Evolutionary conservation across 495 filamentous ascomycete species (phyloP), one percentile per base, ranked within the genome.

Genomic region (Penicillium argentinense): DNA sequence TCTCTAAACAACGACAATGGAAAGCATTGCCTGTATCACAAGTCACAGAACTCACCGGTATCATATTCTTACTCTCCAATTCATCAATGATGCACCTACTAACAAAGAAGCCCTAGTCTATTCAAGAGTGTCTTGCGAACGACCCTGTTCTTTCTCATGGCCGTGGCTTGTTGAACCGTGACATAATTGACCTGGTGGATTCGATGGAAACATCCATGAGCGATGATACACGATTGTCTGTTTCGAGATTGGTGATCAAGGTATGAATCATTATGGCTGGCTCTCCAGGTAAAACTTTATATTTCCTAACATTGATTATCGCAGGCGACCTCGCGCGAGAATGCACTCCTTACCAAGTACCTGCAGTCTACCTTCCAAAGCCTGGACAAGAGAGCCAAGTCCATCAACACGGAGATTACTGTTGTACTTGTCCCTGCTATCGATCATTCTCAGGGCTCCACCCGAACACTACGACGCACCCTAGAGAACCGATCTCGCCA

Each of bases 151-250:
- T 61, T 27, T 32, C 57, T 30, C 39, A 38, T 4, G 23, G 12
- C 3, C 12, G 39, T 17, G 29, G 37, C n/a, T 14, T 56, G 1
- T 45, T 63, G 9, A 17, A 21, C 16, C 42, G 30, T 11, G 57
- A 53, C 17, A 33, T 67, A 9, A 48, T 67, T 2, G 24, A 21
- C 26, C 47, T 54, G 11, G 22, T 62, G 29, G 46, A 51, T 24
- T 51, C 40, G n/a, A 42, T 61, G 12, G 66, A 69, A 27, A 54
- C 56, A 19, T 67, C 57, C 62, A 34, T 50, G 8, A 51, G 58
- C 34, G 47, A 57, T 16, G 50, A 52, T 14, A 38, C 32, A 8
- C 49, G 38, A 8, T 42, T 45, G 12, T 50, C 50, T 13, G 48
- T 42, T 34, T 42, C 60, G 21, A 63, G 41, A 27, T 25, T 68